Evolutionary conservation across 139 green algal species (phyloP), one percentile per base, ranked within the genome.

Genomic region (Chlamydomonas incerta): DNA sequence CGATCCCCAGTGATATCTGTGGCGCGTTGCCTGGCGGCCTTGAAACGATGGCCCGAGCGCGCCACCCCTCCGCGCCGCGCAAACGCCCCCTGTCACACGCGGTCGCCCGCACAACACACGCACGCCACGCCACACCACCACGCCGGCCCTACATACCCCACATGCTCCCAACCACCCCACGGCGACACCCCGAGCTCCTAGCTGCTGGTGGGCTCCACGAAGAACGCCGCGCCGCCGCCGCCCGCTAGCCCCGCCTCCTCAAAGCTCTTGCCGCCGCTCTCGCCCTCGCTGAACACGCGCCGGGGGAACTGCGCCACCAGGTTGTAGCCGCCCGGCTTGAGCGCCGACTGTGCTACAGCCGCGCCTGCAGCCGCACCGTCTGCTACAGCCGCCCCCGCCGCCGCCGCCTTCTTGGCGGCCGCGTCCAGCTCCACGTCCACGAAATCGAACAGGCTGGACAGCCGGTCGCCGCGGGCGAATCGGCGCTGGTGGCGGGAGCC

Each of bases 301-400:
- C 95, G 92, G 4, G 95, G 95, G 47, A 93, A 96, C 80, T 95
- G 91, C 15, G 91, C 95, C 9, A 96, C 92, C 52, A 97, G 82
- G 73, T 88, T 88, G 82, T 96, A 98, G 13, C 20, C 55, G 33
- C 92, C 94, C 23, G 93, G 94, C 80, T 67, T 83, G 28, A 96
- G 47, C 11, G 63, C 71, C 1, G 57, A 33, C 52, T 69, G 60
- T 14, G 60, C n/a, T 26, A 26, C 63, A 0, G 37, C 28, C 18
- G 77, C 41, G 3, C 60, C 46, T 29, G 41, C 73, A 57, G 15
- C 60, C 35, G 24, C 73, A 74, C 10, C 69, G 31, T 26, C 35
- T 31, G 34, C 34, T 26, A 33, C 66, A 0, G 34, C 46, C n/a
- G 58, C 52, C 1, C 9, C 28, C 1, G 67, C 14, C 20, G 33